These are phyloP conservation scores for Neurospora sp. DNA, from an alignment of 2,329 filamentous ascomycete species.

Conservation along the genomic window DNA sequence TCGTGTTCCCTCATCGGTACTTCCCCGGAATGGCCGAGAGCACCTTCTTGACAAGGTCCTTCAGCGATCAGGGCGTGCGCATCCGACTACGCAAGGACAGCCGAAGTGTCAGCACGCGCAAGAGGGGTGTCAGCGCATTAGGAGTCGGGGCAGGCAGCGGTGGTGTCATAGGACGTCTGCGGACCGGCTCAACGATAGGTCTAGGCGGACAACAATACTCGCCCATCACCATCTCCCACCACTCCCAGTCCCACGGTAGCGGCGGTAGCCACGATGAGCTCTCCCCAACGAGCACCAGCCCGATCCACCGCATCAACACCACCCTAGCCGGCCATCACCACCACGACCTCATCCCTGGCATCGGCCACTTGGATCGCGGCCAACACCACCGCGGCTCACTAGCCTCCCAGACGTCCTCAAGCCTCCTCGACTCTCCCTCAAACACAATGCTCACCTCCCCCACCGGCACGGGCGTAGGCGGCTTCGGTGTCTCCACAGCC, in stretches of 20 bases:
- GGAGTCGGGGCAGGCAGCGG: neutral
- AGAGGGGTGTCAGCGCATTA: constrained; percentile 25
- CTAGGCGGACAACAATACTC: neutral
- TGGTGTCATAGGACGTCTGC: neutral
- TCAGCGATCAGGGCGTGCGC: constrained; percentile 80
- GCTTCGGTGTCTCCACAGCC: neutral
- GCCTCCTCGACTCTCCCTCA: neutral
- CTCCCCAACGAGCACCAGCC: neutral
- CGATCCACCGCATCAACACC: neutral
- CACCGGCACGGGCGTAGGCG: neutral
- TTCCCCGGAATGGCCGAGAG: constrained; percentile 76
- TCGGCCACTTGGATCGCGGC: neutral
- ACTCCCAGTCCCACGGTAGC: neutral
- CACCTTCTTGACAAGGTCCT: constrained; percentile 68
- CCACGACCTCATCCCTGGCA: neutral
- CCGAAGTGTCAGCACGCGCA: constrained; percentile 42
- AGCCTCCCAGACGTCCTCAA: neutral
- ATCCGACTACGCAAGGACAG: constrained; percentile 77
- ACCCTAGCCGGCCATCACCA: neutral
- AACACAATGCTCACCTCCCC: neutral
- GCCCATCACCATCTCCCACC: neutral
- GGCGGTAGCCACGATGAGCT: neutral
- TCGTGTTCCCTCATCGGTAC: constrained; percentile 53
- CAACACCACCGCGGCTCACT: neutral
- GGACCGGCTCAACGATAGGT: neutral